A percentile compares a stretch with the other conserved stretches of the same genome.
phyloP scores from a whole-genome alignment of 352 stramenopile genomes.

The Globisporangium camurandrum region DNA sequence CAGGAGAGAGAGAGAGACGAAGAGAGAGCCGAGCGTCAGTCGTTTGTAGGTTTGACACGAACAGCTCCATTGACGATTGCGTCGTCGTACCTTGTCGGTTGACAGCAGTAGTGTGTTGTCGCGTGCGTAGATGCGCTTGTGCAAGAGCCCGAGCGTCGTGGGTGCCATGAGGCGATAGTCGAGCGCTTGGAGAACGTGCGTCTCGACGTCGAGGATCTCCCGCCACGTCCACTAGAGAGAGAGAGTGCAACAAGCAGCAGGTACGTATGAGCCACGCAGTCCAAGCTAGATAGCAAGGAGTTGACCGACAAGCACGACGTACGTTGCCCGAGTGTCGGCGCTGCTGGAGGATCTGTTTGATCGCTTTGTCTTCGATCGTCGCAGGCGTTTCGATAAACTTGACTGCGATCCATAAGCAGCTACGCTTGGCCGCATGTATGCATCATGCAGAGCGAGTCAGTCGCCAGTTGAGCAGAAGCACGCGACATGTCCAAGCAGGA shows the following conservation, averaged over 20 bases:
- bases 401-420: constrained; percentile 63
- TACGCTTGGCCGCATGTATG: too few relatives aligned
- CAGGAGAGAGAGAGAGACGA: background rate
- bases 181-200: constrained; percentile 30
- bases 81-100: constrained; percentile 3
- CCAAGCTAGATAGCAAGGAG: background rate
- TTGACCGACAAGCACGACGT: background rate
- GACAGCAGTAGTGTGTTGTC: constrained; percentile 4
- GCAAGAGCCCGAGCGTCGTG: constrained; percentile 34
- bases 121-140: constrained; percentile 30
- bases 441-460: too few relatives aligned
- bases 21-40: background rate
- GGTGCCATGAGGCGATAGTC: constrained; percentile 49
- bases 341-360: constrained; percentile 58
- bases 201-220: constrained; percentile 47
- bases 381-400: constrained; percentile 61
- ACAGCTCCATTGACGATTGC: too few relatives aligned
- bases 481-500: background rate
- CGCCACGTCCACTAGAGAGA: constrained; percentile 52
- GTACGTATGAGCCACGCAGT: background rate
- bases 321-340: constrained; percentile 55
- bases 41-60: too few relatives aligned
- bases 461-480: background rate
- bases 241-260: background rate
- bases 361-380: constrained; percentile 45